A percentile compares a stretch with the other conserved stretches of the same genome.
phyloP scores from a whole-genome alignment of 2,329 filamentous ascomycete genomes.

The Xylaria sp. region DNA sequence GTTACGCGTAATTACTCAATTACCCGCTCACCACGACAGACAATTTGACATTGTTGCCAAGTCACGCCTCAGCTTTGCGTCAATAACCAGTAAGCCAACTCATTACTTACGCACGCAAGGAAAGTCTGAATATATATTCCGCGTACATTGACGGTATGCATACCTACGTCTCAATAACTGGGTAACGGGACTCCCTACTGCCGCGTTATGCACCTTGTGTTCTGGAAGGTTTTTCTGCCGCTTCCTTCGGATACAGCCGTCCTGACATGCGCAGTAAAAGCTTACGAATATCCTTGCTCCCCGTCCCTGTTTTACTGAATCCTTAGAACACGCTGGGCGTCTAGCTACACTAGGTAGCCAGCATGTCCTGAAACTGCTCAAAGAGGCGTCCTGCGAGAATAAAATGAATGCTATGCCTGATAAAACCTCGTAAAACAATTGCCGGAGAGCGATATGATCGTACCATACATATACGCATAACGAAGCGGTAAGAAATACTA shows the following conservation, averaged over 20 bases:
- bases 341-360: too few species aligned
- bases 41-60: too few species aligned
- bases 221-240: constrained; percentile 26
- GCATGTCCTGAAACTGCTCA: too few species aligned
- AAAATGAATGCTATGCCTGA: too few species aligned
- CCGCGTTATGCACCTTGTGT: constrained; percentile 8
- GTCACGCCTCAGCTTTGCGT: too few species aligned
- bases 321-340: constrained; percentile 5
- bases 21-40: background rate
- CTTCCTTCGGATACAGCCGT: constrained; percentile 16
- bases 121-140: background rate
- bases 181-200: constrained; percentile 14
- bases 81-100: too few species aligned
- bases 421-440: background rate
- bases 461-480: background rate
- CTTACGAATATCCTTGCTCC: background rate
- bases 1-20: too few species aligned
- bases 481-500: too few species aligned
- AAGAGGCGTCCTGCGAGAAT: too few species aligned
- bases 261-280: constrained; percentile 9
- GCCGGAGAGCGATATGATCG: background rate
- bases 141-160: background rate
- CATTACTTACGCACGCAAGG: too few species aligned
- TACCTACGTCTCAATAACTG: background rate
- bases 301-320: constrained; percentile 17